A percentile compares a stretch with the other conserved stretches of the same genome.
These are phyloP conservation scores for Phytopythium vexans DNA, from an alignment of 352 stramenopile genomes.

Conservation along the genomic window DNA sequence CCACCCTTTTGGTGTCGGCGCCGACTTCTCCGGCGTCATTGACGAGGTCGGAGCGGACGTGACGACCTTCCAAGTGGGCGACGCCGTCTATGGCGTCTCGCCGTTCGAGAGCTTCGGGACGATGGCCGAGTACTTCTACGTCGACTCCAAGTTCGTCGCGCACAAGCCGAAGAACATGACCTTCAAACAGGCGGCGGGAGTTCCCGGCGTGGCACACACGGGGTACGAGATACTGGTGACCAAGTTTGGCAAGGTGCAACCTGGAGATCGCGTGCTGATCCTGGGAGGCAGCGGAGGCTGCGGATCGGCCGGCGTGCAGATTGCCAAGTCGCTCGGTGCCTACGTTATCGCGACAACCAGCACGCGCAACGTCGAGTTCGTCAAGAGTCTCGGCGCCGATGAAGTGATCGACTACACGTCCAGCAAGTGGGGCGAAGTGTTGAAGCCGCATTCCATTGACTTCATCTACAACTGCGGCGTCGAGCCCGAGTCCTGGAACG, in stretches of 20 bases:
- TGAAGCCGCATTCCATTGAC: slow-evolving; percentile 25
- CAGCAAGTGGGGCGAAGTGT: slow-evolving; percentile 30
- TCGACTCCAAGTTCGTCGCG: slow-evolving; percentile 24
- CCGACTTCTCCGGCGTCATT: slow-evolving; percentile 17
- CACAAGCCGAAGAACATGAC: slow-evolving; percentile 36
- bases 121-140: slow-evolving; percentile 28
- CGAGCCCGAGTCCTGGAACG: slow-evolving; percentile 16
- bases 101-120: slow-evolving; percentile 10
- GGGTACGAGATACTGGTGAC: slow-evolving; percentile 28
- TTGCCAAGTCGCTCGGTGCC: slow-evolving; percentile 32
- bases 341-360: slow-evolving; percentile 33
- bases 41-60: slow-evolving; percentile 16
- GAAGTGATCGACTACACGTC: slow-evolving; percentile 42
- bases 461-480: slow-evolving; percentile 26
- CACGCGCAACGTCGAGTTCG: slow-evolving; percentile 26
- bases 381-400: slow-evolving; percentile 36
- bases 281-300: slow-evolving; percentile 48
- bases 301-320: slow-evolving; percentile 47
- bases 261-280: slow-evolving; percentile 29
- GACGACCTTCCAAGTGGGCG: slow-evolving; percentile 9
- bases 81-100: slow-evolving; percentile 11
- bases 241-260: slow-evolving; percentile 13
- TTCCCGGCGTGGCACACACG: slow-evolving; percentile 25
- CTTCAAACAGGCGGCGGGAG: slow-evolving; percentile 31
- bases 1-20: slow-evolving; percentile 17